phyloP scores from a whole-genome alignment of 2,329 filamentous ascomycete species.

The Malbranchea zuffiana region DNA sequence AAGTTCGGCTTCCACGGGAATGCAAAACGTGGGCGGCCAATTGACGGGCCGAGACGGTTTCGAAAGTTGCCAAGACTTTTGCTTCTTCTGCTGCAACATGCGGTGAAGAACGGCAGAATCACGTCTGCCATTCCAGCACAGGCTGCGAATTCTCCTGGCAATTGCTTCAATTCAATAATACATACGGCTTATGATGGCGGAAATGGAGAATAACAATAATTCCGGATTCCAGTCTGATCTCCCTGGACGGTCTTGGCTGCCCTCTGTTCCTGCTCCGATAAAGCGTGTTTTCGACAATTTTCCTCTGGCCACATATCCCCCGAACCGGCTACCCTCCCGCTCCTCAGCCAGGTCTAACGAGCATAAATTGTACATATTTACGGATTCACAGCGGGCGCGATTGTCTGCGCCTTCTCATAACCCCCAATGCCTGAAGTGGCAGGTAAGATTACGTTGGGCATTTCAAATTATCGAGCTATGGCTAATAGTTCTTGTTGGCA shows the following conservation, averaged over 20 bases:
- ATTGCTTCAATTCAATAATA: not conserved
- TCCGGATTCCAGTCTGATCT: conserved; percentile 9
- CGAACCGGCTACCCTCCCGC: conserved; percentile 62
- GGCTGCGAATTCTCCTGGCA: not conserved
- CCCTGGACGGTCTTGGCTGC: conserved; percentile 23
- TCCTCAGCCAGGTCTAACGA: conserved; percentile 38
- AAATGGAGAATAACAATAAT: conserved; percentile 14
- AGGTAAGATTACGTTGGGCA: conserved; percentile 48
- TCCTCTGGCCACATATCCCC: conserved; percentile 62
- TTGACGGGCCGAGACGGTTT: no score
- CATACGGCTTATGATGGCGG: conserved; percentile 18
- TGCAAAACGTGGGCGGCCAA: no score
- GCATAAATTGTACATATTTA: conserved; percentile 67
- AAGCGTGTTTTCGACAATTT: conserved; percentile 76
- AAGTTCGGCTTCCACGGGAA: no score
- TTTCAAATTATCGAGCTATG: not conserved
- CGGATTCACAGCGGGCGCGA: conserved; percentile 50
- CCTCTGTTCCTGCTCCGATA: conserved; percentile 54
- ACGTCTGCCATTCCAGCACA: not conserved
- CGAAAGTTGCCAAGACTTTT: no score
- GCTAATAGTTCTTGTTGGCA: not conserved
- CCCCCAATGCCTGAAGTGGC: conserved; percentile 89
- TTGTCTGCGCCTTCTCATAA: conserved; percentile 67
- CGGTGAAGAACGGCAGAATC: conserved; percentile 6
- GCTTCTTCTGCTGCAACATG: not conserved